These are phyloP conservation scores for Naematelia encephala DNA, from an alignment of 768 basidiomycete species.

Conservation along the genomic window DNA sequence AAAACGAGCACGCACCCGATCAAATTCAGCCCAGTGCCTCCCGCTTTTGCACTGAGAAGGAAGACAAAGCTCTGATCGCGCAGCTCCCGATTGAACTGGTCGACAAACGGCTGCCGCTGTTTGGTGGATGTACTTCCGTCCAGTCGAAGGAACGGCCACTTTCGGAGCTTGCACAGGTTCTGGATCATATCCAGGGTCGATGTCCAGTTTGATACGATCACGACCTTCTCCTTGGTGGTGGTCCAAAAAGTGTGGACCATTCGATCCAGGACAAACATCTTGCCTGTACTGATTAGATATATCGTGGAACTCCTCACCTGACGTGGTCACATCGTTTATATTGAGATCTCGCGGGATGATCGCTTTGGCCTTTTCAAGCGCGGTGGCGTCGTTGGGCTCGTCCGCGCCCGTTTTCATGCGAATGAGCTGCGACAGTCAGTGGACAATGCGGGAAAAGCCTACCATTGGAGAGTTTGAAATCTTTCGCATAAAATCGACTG, in stretches of 20 bases:
- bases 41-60: constrained; percentile 88
- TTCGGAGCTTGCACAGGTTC: constrained; percentile 70
- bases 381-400: constrained; percentile 47
- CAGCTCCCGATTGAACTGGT: constrained; percentile 75
- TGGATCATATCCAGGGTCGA: constrained; percentile 90
- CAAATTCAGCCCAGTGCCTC: constrained; percentile 86
- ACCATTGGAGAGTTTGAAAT: constrained; percentile 89
- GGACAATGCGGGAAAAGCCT: constrained; percentile 18
- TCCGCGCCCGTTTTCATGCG: constrained; percentile 58
- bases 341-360: constrained; percentile 40
- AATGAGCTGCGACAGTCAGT: constrained; percentile 17
- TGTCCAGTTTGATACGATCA: constrained; percentile 89
- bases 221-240: constrained; percentile 84
- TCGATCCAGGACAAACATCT: constrained; percentile 40
- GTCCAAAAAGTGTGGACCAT: constrained; percentile 34
- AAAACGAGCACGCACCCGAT: constrained; percentile 25
- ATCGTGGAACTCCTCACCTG: constrained; percentile 59
- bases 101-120: constrained; percentile 64
- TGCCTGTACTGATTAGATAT: constrained; percentile 16
- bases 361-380: constrained; percentile 27
- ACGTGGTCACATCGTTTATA: constrained; percentile 63
- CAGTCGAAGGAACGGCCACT: constrained; percentile 75
- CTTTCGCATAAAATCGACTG: constrained; percentile 72
- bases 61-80: constrained; percentile 75
- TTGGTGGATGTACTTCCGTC: constrained; percentile 65